Evolutionary conservation across 192 early-diverging fungal genomes (phyloP).

Genomic region (Rhizoclosmatium sp.): DNA sequence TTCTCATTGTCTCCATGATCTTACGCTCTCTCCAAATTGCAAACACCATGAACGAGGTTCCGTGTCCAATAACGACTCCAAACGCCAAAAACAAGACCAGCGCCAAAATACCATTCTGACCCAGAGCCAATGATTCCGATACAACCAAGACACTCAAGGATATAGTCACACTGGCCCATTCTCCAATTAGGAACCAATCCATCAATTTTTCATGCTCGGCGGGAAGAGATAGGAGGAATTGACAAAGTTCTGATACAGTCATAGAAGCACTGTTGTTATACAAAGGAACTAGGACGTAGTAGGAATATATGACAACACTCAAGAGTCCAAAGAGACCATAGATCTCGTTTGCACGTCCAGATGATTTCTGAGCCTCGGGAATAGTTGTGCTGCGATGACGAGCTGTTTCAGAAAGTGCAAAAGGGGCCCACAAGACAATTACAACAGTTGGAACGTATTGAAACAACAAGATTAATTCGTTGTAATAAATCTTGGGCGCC

Average conservation of each 20-base stretch:
- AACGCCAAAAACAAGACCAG: background rate
- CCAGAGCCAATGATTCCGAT: background rate
- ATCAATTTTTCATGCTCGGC: background rate
- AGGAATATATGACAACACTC: background rate
- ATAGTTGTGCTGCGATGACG: background rate
- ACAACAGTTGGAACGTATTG: background rate
- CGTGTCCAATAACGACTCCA: conserved; percentile 1
- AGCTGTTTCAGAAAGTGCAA: background rate
- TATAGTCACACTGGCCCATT: background rate
- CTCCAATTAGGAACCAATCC: background rate
- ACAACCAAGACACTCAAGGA: background rate
- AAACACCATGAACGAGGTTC: background rate
- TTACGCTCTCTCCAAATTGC: background rate
- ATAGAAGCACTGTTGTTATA: background rate
- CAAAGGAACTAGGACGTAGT: background rate
- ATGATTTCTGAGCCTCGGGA: background rate
- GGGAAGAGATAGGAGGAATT: background rate
- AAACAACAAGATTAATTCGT: background rate
- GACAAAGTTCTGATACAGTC: background rate
- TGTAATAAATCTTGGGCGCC: background rate
- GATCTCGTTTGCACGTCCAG: background rate
- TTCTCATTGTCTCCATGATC: background rate
- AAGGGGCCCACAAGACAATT: background rate
- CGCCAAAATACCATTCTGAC: background rate
- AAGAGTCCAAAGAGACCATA: background rate